Conservation (phyloP, 306 rosid genomes). For the Pyrus communis region DNA sequence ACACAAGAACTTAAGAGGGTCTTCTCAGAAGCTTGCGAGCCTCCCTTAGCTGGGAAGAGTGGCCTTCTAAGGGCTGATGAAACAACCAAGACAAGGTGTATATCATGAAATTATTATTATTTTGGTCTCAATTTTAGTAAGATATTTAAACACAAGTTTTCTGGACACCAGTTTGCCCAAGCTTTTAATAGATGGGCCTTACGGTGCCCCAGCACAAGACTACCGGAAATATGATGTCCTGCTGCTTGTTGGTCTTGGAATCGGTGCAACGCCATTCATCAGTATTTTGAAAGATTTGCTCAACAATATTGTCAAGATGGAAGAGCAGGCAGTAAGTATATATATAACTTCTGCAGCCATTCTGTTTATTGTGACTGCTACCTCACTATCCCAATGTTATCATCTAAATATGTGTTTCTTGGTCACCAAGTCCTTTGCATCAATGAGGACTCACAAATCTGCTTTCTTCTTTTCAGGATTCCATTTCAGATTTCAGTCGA, state of each 20-base stretch:
- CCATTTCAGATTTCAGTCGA: constrained; percentile 51
- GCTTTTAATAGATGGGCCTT: constrained; percentile 94
- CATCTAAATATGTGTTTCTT: background rate
- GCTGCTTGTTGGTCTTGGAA: constrained; percentile 94
- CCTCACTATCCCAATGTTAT: background rate
- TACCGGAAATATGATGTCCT: constrained; percentile 83
- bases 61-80: constrained; percentile 98
- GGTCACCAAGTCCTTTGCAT: background rate
- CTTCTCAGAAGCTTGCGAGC: constrained; percentile 85
- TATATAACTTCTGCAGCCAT: constrained; percentile 7
- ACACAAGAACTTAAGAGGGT: constrained; percentile 93
- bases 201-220: constrained; percentile 98
- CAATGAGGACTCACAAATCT: background rate
- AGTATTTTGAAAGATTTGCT: constrained; percentile 93
- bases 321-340: constrained; percentile 91
- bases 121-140: background rate
- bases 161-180: constrained; percentile 68
- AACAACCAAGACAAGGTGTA: constrained; percentile 80
- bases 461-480: constrained; percentile 51
- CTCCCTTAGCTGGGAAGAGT: constrained; percentile 91
- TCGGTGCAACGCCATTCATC: constrained; percentile 98
- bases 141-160: background rate
- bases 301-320: constrained; percentile 86
- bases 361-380: background rate
- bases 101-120: background rate